These are phyloP conservation scores for Diaporthe caulivora DNA, from an alignment of 2,329 filamentous ascomycete genomes.

Conservation along the genomic window DNA sequence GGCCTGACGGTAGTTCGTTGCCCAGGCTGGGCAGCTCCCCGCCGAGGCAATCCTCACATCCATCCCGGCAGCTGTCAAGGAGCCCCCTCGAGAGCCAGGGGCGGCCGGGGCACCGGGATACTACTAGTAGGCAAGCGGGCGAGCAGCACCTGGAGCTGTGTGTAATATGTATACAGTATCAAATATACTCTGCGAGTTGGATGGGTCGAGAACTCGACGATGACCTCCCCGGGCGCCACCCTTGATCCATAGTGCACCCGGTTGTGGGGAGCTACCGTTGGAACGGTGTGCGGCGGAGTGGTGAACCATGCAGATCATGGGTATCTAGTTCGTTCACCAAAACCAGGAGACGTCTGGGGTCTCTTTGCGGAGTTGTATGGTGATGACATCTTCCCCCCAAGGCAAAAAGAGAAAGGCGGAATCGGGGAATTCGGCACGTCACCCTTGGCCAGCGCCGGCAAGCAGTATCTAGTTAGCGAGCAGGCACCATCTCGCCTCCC, in stretches of 20 bases:
- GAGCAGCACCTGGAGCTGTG: neutral
- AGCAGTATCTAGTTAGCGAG: too few relatives aligned
- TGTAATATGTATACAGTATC: neutral
- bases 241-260: neutral
- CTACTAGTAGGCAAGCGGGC: neutral
- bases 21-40: neutral
- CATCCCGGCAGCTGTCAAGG: neutral
- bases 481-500: neutral
- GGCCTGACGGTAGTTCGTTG: neutral
- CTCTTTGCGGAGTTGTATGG: neutral
- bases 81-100: neutral
- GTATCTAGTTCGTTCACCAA: neutral
- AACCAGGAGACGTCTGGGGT: neutral
- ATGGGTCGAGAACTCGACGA: neutral
- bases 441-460: neutral
- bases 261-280: neutral
- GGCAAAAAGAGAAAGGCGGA: neutral
- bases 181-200: neutral
- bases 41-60: neutral
- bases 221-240: neutral
- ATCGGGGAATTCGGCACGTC: neutral
- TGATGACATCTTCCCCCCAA: neutral
- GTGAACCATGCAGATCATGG: constrained; percentile 23
- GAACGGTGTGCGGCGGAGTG: neutral
- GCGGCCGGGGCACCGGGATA: neutral